These are phyloP conservation scores for Avena insularis DNA, from an alignment of 176 grass and related monocot species.

Conservation along the genomic window DNA sequence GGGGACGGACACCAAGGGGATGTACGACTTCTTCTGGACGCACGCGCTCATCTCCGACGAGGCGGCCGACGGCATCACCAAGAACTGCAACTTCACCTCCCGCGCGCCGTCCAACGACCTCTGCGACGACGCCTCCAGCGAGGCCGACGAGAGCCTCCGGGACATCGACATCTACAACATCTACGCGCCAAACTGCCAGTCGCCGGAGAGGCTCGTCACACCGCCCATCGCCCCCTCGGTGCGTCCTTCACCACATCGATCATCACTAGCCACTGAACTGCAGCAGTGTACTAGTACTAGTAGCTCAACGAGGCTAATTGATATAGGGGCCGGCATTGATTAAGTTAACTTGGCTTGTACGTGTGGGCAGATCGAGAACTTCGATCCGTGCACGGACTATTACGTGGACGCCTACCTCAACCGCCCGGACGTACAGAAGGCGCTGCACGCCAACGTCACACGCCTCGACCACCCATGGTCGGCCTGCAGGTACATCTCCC, in stretches of 20 bases:
- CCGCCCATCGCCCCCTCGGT: conserved; percentile 65
- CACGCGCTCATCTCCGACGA: conserved; percentile 90
- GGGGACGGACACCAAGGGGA: conserved; percentile 61
- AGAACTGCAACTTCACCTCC: conserved; percentile 72
- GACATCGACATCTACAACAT: conserved; percentile 93
- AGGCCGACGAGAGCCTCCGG: background rate
- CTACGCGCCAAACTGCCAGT: conserved; percentile 74
- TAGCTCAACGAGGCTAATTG: background rate
- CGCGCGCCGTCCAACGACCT: background rate
- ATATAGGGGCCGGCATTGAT: background rate
- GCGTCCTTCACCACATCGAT: background rate
- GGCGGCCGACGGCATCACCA: conserved; percentile 49
- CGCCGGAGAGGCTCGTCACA: conserved; percentile 19
- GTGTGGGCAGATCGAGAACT: conserved; percentile 62
- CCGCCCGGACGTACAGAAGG: conserved; percentile 66
- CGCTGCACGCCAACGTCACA: conserved; percentile 85
- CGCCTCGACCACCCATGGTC: conserved; percentile 74
- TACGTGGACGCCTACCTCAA: conserved; percentile 91
- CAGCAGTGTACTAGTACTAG: background rate
- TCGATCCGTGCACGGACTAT: conserved; percentile 77
- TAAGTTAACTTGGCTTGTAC: conserved; percentile 15
- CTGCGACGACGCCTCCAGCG: conserved; percentile 34
- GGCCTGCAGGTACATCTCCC: conserved; percentile 73
- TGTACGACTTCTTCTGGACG: conserved; percentile 90
- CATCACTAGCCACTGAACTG: no score